Percentiles rank a stretch among this genome's conserved stretches.
phyloP scores from a whole-genome alignment of 352 stramenopile species.

The Phytophthora europaea region DNA sequence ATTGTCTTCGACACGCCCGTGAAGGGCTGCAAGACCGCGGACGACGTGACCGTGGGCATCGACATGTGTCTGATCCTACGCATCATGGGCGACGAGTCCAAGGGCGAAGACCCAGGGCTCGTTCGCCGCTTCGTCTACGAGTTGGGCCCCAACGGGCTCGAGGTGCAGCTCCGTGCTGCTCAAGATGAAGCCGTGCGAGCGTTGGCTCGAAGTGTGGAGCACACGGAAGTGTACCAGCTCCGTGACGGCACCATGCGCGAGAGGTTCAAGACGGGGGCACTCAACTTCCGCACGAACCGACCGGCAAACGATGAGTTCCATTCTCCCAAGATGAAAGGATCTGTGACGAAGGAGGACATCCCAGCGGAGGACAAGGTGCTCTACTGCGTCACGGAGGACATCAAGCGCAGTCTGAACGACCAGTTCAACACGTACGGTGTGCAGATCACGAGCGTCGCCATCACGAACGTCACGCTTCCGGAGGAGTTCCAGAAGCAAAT shows the following conservation, averaged over 20 bases:
- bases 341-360: constrained; percentile 11
- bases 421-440: constrained; percentile 85
- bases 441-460: constrained; percentile 77
- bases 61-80: constrained; percentile 91
- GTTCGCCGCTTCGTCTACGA: constrained; percentile 93
- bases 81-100: constrained; percentile 89
- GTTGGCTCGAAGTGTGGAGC: constrained; percentile 85
- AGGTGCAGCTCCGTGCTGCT: constrained; percentile 84
- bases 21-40: constrained; percentile 90
- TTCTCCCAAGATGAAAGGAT: constrained; percentile 30
- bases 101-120: constrained; percentile 84
- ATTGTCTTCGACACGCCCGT: constrained; percentile 91
- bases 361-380: constrained; percentile 27
- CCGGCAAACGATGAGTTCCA: constrained; percentile 34
- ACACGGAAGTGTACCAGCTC: constrained; percentile 91
- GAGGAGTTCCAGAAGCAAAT: constrained; percentile 73
- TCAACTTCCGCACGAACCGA: constrained; percentile 31
- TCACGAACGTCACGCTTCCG: constrained; percentile 80
- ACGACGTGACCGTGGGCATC: constrained; percentile 90
- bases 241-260: constrained; percentile 81
- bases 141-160: constrained; percentile 83
- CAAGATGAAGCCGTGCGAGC: constrained; percentile 87
- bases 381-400: constrained; percentile 73
- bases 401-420: constrained; percentile 76
- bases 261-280: constrained; percentile 64